Evolutionary conservation across 106 monocot genomes (phyloP).

Genomic region (Platanthera guangdongensis): DNA sequence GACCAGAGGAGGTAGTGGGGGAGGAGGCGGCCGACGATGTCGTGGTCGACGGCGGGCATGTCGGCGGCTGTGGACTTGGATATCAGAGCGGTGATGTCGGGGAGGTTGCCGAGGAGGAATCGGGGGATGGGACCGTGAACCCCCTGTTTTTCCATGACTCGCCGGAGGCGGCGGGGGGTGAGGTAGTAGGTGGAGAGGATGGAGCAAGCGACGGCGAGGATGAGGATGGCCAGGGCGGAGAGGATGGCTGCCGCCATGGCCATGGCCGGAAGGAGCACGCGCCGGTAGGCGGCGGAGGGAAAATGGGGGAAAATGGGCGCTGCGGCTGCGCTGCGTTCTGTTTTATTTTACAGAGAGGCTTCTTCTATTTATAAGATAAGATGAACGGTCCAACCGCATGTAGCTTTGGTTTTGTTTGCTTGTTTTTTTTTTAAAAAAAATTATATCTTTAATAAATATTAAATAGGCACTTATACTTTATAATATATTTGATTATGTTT

Average conservation of each 20-base stretch:
- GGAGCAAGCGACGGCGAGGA: slow-evolving; percentile 37
- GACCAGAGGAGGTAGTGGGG: slow-evolving; percentile 88
- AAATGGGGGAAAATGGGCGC: not conserved
- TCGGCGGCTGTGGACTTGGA: slow-evolving; percentile 35
- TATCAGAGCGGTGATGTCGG: slow-evolving; percentile 46
- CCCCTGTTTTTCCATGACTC: slow-evolving; percentile 56
- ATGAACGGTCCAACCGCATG: not conserved
- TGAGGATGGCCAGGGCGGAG: slow-evolving; percentile 5
- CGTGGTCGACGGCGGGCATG: slow-evolving; percentile 47
- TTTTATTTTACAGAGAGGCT: not conserved
- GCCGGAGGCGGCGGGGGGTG: slow-evolving; percentile 43
- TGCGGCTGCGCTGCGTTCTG: not conserved
- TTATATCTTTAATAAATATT: too few species aligned
- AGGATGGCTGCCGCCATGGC: not conserved
- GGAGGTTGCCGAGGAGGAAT: slow-evolving; percentile 68
- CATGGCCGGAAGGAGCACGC: not conserved
- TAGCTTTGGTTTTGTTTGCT: too few species aligned
- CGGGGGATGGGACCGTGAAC: slow-evolving; percentile 47
- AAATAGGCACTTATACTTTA: too few species aligned
- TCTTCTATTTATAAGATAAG: not conserved
- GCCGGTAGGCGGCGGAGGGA: not conserved
- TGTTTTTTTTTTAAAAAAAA: too few species aligned
- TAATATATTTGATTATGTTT: too few species aligned
- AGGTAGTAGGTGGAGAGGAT: slow-evolving; percentile 57
- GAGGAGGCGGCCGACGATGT: slow-evolving; percentile 77